A percentile compares a stretch with the other conserved stretches of the same genome.
phyloP scores from a whole-genome alignment of 2,329 filamentous ascomycete genomes.

The Leptodontidium sp. region DNA sequence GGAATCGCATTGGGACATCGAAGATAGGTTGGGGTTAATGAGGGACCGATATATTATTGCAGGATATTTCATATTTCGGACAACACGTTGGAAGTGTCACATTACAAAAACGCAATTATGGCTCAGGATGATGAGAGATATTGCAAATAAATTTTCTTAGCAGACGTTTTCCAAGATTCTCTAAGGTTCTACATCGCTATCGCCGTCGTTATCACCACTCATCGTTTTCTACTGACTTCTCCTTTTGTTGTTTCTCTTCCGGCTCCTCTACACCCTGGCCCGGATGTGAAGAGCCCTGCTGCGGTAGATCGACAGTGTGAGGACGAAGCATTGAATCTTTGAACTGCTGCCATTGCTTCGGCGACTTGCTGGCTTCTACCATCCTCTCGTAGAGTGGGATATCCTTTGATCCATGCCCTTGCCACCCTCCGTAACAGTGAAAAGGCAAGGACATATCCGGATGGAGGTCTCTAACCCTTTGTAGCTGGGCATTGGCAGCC shows the following conservation, averaged over 20 bases:
- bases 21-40: not conserved
- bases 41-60: not conserved
- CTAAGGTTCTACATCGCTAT: not conserved
- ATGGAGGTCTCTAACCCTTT: not conserved
- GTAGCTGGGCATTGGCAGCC: not conserved
- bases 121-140: not conserved
- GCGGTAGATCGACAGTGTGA: not conserved
- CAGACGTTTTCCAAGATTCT: not conserved
- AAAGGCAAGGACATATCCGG: not conserved
- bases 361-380: not conserved
- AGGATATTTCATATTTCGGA: not conserved
- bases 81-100: not conserved
- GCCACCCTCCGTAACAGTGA: not conserved
- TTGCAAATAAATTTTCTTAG: not conserved
- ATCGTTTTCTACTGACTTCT: not conserved
- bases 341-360: not conserved
- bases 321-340: not conserved
- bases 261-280: not conserved
- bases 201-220: not conserved
- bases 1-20: not conserved
- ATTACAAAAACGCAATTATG: not conserved
- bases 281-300: not conserved
- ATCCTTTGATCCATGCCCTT: not conserved
- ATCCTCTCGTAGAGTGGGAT: not conserved
- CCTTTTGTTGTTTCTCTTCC: not conserved